A percentile compares a stretch with the other conserved stretches of the same genome.
Conservation (phyloP, 305 asterid genomes). For the Fraxinus dipetala region DNA sequence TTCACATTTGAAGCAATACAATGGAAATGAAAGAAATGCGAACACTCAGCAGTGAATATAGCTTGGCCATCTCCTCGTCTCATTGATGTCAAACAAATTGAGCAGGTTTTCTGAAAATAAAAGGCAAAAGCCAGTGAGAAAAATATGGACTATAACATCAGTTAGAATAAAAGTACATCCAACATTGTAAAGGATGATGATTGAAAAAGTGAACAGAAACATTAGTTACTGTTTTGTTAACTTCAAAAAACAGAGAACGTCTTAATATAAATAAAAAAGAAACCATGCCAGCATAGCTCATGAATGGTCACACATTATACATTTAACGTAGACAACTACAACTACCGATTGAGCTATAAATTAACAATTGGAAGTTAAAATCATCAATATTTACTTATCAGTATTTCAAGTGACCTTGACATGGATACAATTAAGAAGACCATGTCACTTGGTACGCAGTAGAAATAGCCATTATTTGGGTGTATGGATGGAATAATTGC, state of each 20-base stretch:
- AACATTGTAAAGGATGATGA: neutral
- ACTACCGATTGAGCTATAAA: neutral
- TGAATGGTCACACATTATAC: neutral
- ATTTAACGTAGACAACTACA: neutral
- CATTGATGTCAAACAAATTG: slow-evolving; percentile 78
- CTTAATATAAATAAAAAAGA: neutral
- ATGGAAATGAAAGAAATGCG: slow-evolving; percentile 84
- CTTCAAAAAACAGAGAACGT: neutral
- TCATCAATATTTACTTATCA: neutral
- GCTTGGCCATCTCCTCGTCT: slow-evolving; percentile 83
- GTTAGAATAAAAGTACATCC: neutral
- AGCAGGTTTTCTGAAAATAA: slow-evolving; percentile 60
- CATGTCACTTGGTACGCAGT: neutral
- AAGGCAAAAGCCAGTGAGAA: slow-evolving; percentile 18
- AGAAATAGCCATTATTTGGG: neutral
- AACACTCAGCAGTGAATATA: slow-evolving; percentile 83
- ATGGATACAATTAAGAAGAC: neutral
- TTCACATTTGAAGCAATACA: slow-evolving; percentile 83
- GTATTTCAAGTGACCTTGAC: neutral
- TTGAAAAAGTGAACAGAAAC: neutral
- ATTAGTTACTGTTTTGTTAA: neutral
- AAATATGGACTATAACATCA: neutral
- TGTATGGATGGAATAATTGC: neutral
- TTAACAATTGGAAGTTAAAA: neutral
- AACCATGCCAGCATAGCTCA: neutral